Conservation (phyloP, 495 filamentous ascomycete genomes). For the Daldinia caldariorum region DNA sequence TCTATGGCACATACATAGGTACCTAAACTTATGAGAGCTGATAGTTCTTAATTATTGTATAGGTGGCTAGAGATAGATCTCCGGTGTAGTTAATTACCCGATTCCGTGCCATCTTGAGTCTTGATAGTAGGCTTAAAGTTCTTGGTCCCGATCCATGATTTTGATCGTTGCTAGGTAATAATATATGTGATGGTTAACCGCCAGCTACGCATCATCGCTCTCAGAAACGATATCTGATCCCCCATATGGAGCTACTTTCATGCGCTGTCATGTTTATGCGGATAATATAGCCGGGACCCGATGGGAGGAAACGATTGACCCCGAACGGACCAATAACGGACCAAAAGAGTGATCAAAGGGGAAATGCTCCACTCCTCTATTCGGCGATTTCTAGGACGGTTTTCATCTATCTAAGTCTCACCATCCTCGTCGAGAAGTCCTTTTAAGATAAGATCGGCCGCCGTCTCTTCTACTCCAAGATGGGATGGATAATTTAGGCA, state of each 20-base stretch:
- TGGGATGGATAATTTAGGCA: constrained; percentile 39
- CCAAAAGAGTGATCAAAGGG: constrained; percentile 14
- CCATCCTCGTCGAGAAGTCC: constrained; percentile 16
- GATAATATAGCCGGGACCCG: constrained; percentile 36
- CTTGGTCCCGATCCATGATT: too few species aligned
- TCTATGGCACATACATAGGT: background rate
- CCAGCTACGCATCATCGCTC: background rate
- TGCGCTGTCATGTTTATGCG: constrained; percentile 12
- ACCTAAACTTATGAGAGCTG: background rate
- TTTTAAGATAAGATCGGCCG: constrained; percentile 35
- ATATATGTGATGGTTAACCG: background rate
- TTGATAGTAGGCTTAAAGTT: too few species aligned
- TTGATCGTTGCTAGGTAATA: background rate
- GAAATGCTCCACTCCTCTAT: constrained; percentile 22
- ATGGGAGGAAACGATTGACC: constrained; percentile 25
- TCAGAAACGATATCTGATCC: background rate
- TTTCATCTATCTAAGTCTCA: constrained; percentile 30
- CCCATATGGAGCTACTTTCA: background rate
- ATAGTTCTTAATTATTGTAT: background rate
- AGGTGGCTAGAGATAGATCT: background rate
- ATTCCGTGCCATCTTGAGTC: too few species aligned
- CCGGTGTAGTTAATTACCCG: too few species aligned
- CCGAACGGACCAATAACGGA: constrained; percentile 23
- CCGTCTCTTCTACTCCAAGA: constrained; percentile 17
- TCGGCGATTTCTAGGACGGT: constrained; percentile 29